phyloP scores from a whole-genome alignment of 1,139 yeast genomes.

The Dujonia santamariae region DNA sequence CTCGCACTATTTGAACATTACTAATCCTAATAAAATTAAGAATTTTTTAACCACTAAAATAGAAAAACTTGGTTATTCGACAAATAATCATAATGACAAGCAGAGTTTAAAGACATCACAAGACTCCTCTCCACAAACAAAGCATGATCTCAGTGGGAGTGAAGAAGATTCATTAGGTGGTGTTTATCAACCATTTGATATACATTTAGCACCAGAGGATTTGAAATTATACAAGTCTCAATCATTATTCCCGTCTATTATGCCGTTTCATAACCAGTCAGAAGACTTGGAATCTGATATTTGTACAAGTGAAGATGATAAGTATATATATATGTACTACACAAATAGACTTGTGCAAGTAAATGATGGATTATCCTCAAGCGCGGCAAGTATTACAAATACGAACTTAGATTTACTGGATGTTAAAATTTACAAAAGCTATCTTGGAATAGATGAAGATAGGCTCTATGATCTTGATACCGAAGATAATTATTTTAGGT shows the following conservation, averaged over 20 bases:
- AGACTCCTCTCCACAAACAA: background rate
- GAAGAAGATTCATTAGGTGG: background rate
- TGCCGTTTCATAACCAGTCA: background rate
- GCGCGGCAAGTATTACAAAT: background rate
- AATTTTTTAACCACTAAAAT: conserved; percentile 31
- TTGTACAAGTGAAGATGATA: conserved; percentile 9
- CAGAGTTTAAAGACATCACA: conserved; percentile 3
- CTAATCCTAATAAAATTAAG: conserved; percentile 26
- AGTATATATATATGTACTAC: conserved; percentile 16
- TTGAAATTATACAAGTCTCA: conserved; percentile 9
- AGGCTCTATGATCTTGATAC: conserved; percentile 20
- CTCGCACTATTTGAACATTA: conserved; percentile 15
- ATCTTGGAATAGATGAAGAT: conserved; percentile 26
- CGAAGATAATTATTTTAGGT: conserved; percentile 28
- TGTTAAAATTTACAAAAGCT: conserved; percentile 20
- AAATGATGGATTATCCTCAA: background rate
- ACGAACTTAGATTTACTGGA: conserved; percentile 14
- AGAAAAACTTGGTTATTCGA: conserved; percentile 28
- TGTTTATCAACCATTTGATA: background rate
- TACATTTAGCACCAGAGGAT: conserved; percentile 8
- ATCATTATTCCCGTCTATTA: background rate
- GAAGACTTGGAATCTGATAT: background rate
- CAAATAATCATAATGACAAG: conserved; percentile 6
- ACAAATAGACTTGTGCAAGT: conserved; percentile 9
- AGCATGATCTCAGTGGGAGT: background rate